A percentile compares a stretch with the other conserved stretches of the same genome.
Evolutionary conservation across 2,329 filamentous ascomycete species (phyloP).

Genomic region (Aspergillus viridinutans): DNA sequence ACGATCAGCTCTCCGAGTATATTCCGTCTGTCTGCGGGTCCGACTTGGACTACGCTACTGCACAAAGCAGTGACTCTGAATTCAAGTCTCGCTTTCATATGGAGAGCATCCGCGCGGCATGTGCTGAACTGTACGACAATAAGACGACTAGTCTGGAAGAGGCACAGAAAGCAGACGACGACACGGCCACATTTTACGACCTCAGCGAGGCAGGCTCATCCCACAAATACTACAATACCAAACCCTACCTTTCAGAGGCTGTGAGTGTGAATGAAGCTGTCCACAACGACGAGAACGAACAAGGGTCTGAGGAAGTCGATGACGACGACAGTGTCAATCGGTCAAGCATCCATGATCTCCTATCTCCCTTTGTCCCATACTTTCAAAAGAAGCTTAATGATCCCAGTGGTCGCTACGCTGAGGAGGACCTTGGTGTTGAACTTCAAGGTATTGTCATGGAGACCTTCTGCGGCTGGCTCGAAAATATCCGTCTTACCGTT

Average conservation of each 20-base stretch:
- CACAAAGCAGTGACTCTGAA: neutral
- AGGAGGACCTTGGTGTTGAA: slow-evolving; percentile 22
- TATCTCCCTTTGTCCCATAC: slow-evolving; percentile 20
- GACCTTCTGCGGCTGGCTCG: slow-evolving; percentile 23
- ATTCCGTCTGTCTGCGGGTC: neutral
- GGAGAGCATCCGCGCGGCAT: neutral
- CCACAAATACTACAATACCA: neutral
- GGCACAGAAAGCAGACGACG: neutral
- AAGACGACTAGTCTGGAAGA: neutral
- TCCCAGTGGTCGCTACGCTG: slow-evolving; percentile 17
- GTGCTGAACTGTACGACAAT: neutral
- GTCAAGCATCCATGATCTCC: neutral
- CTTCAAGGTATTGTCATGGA: slow-evolving; percentile 27
- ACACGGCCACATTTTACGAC: slow-evolving; percentile 6
- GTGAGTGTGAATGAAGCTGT: neutral
- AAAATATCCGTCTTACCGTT: slow-evolving; percentile 15
- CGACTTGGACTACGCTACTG: slow-evolving; percentile 4
- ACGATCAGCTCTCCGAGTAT: neutral
- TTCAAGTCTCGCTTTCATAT: neutral
- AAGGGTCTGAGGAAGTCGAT: neutral
- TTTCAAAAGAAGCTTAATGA: slow-evolving; percentile 24
- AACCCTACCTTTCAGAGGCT: neutral
- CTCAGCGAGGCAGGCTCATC: slow-evolving; percentile 2
- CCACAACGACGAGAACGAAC: neutral
- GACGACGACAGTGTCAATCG: neutral